Evolutionary conservation across 2,329 filamentous ascomycete genomes (phyloP), one percentile per base, ranked within the genome.

Genomic region (Fusarium redolens): DNA sequence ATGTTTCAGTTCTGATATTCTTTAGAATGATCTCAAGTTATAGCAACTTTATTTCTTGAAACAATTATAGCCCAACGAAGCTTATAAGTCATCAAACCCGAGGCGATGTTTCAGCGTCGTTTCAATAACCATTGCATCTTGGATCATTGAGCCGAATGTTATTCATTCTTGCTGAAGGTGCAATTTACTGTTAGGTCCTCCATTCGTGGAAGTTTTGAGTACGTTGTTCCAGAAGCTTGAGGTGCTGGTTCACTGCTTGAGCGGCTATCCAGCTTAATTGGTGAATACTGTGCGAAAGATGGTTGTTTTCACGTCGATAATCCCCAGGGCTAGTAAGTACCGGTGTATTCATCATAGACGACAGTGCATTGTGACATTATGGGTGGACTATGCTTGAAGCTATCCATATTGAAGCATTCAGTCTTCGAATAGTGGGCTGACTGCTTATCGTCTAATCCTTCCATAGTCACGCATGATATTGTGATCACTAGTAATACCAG

Each of bases 281-380:
- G 7, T 35, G 33, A 35, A 35, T 35, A 35, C 25, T 25, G 5
- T 25, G 5, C 5, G 25, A 22, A 22, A 22, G 22, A 22, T 22
- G 22, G 22, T 22, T 35, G 0, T 5, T 35, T 18, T 2, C 3
- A 2, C 7, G 3, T 17, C 17, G 7, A 2, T 14, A 7, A 2
- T 5, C 22, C 13, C 18, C 10, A 10, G 3, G 5, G 5, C 9
- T n/a, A 48, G 10, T n/a, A 5, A 5, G 2, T n/a, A 20, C 10
- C 4, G 14, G 14, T 14, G 2, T 10, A 13, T 30, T 30, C 33
- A 0, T 10, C 28, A 8, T 9, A 14, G 25, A 30, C 12, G 5
- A 0, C 4, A 20, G 7, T 13, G 5, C 10, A 6, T 35, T 12
- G 3, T 31, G 18, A 6, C 8, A 31, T 7, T 4, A n/a, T 31